A percentile compares a stretch with the other conserved stretches of the same genome.
phyloP scores from a whole-genome alignment of 805 yeast species.

The Candida tibetensis region DNA sequence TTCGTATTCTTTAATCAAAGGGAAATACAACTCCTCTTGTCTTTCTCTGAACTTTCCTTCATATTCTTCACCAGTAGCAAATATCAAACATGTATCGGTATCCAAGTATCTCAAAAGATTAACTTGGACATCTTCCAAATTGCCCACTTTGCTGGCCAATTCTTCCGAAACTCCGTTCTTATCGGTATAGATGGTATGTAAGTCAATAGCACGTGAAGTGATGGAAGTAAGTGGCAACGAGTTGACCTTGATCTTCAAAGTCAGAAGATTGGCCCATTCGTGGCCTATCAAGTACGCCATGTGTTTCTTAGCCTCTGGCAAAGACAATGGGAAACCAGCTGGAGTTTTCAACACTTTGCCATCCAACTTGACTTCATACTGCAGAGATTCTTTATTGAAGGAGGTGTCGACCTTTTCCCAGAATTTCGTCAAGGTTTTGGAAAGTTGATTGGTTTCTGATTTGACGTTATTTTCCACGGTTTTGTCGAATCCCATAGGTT shows the following conservation, averaged over 20 bases:
- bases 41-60: slow-evolving; percentile 76
- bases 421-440: slow-evolving; percentile 68
- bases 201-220: slow-evolving; percentile 82
- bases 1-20: slow-evolving; percentile 69
- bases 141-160: slow-evolving; percentile 59
- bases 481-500: slow-evolving; percentile 1
- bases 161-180: slow-evolving; percentile 41
- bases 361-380: slow-evolving; percentile 63
- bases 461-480: slow-evolving; percentile 35
- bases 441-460: slow-evolving; percentile 66
- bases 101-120: slow-evolving; percentile 79
- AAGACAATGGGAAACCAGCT: slow-evolving; percentile 61
- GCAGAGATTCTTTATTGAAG: slow-evolving; percentile 24
- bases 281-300: slow-evolving; percentile 76
- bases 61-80: slow-evolving; percentile 77
- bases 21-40: slow-evolving; percentile 77
- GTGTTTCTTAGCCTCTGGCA: slow-evolving; percentile 57
- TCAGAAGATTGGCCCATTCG: slow-evolving; percentile 82
- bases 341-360: slow-evolving; percentile 81
- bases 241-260: slow-evolving; percentile 66
- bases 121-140: slow-evolving; percentile 52
- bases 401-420: slow-evolving; percentile 72
- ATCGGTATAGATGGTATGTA: slow-evolving; percentile 40
- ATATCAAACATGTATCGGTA: slow-evolving; percentile 88
- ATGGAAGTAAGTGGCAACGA: slow-evolving; percentile 85